Percentiles rank a stretch among this genome's conserved stretches.
Evolutionary conservation across 768 basidiomycete genomes (phyloP).

Genomic region (Leucocoprinus leucothites): DNA sequence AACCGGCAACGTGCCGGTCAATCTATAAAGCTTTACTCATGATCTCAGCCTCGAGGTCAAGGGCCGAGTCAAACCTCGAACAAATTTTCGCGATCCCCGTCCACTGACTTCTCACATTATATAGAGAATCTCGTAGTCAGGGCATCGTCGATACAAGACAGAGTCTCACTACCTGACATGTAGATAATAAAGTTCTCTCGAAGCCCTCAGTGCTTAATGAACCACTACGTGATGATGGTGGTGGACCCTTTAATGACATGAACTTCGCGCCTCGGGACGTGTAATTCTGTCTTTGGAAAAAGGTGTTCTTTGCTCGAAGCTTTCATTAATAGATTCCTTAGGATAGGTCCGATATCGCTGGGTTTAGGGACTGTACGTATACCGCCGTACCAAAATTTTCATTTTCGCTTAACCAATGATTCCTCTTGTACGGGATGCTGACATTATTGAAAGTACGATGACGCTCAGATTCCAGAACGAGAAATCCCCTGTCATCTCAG

Average conservation of each 20-base stretch:
- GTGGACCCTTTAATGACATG: not conserved
- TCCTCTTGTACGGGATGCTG: too few relatives aligned
- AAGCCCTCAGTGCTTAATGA: not conserved
- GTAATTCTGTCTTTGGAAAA: not conserved
- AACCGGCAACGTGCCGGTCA: not conserved
- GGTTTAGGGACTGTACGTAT: not conserved
- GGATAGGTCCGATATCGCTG: not conserved
- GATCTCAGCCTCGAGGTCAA: slow-evolving; percentile 1
- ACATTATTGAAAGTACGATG: too few relatives aligned
- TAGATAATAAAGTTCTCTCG: not conserved
- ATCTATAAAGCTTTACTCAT: too few relatives aligned
- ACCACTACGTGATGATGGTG: too few relatives aligned
- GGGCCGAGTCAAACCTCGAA: not conserved
- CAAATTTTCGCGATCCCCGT: not conserved
- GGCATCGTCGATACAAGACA: not conserved
- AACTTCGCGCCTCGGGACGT: too few relatives aligned
- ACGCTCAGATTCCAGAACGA: too few relatives aligned
- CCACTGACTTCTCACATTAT: not conserved
- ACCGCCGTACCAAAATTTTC: not conserved
- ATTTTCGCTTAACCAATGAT: not conserved
- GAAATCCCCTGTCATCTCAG: too few relatives aligned
- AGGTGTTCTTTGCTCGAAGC: not conserved
- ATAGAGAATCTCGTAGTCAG: too few relatives aligned
- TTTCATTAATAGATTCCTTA: slow-evolving; percentile 2
- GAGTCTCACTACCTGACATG: not conserved